Conservation (phyloP, 305 asterid genomes). For the Fraxinus floribunda region DNA sequence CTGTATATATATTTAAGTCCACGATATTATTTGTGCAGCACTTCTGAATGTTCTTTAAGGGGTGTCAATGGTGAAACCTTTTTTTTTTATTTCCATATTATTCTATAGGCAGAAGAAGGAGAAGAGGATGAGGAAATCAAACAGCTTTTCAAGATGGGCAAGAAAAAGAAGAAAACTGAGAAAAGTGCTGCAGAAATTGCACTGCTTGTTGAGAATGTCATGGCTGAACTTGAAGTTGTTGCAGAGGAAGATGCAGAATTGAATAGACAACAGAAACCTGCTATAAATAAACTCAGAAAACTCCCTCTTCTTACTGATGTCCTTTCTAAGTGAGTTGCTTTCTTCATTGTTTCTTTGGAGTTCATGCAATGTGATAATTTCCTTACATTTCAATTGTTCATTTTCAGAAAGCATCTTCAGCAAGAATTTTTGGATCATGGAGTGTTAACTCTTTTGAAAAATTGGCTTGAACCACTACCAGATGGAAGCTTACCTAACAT, state of each 20-base stretch:
- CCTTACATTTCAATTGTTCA: conserved; percentile 12
- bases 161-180: conserved; percentile 78
- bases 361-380: conserved; percentile 6
- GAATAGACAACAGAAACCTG: conserved; percentile 77
- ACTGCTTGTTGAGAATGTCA: conserved; percentile 69
- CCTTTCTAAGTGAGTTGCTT: conserved; percentile 68
- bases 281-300: conserved; percentile 75
- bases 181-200: conserved; percentile 90
- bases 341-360: conserved; percentile 14
- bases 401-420: conserved; percentile 90
- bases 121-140: conserved; percentile 84
- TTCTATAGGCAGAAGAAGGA: conserved; percentile 77
- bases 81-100: conserved; percentile 1
- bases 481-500: conserved; percentile 98
- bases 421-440: conserved; percentile 96
- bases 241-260: conserved; percentile 90
- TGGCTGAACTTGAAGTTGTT: conserved; percentile 89
- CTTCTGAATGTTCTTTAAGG: background rate
- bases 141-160: conserved; percentile 67
- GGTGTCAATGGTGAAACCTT: background rate
- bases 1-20: background rate
- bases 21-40: background rate
- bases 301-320: conserved; percentile 81
- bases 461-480: conserved; percentile 98
- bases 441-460: conserved; percentile 73